Evolutionary conservation across 2,329 filamentous ascomycete genomes (phyloP), one percentile per base, ranked within the genome.

Genomic region (Aspergillus sergii): DNA sequence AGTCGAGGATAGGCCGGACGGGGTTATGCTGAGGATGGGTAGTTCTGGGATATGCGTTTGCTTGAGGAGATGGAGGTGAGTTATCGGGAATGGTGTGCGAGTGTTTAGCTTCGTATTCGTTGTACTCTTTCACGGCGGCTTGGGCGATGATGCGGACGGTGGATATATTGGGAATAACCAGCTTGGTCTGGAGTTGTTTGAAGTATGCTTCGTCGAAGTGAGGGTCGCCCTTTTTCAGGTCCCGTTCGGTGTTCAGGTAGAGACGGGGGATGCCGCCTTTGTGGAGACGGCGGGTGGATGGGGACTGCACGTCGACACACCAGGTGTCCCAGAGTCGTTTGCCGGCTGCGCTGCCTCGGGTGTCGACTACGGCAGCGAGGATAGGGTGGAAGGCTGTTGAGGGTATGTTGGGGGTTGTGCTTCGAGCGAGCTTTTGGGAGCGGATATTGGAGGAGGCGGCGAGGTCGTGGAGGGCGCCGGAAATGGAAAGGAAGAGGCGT

Each of bases 351-450:
- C 80, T 83, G 59, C 83, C 84, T 54, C 82, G 80, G 0, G 77
- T 76, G 32, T 83, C 79, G 3, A 85, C 81, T 10, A 88, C 77
- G n/a, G 83, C 85, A 50, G 81, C 77, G 8, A 91, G 82, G 8
- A 88, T 64, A 21, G 71, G 69, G 64, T 87, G 83, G 78, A 88
- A 87, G 7, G 82, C 73, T 3, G 72, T 70, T 0, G 78, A 68
- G 14, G 78, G 72, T 32, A 81, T 69, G 60, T 71, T 68, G 21
- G 69, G 68, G 36, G 73, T 45, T 28, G 66, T 66, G 51, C 72
- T 65, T 36, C 61, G 69, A 16, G 61, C 53, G 55, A 57, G 61
- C 21, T 60, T 50, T 23, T 57, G 41, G 34, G 56, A 66, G 30
- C 58, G 50, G 54, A 68, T 61, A 8, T 66, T 66, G 26, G 66